Percentiles rank a stretch among this genome's conserved stretches.
phyloP scores from a whole-genome alignment of 371 early-diverging fungal genomes.

The Mortierella sp. region DNA sequence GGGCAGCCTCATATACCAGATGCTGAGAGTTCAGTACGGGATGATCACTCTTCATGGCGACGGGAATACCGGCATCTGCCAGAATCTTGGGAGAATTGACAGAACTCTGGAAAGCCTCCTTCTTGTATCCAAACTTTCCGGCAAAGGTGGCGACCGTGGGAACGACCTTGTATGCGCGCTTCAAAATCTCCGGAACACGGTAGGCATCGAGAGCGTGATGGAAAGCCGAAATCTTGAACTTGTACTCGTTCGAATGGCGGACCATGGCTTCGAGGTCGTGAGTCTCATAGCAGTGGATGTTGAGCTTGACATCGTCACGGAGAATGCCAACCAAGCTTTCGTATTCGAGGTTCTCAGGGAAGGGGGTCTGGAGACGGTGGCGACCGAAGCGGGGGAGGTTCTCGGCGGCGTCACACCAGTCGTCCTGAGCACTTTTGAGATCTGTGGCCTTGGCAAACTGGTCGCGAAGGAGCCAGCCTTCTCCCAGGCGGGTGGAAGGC shows the following conservation, averaged over 20 bases:
- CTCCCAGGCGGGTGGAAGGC: slow-evolving; percentile 75
- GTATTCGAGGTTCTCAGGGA: slow-evolving; percentile 72
- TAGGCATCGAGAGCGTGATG: slow-evolving; percentile 89
- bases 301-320: slow-evolving; percentile 76
- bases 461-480: slow-evolving; percentile 77
- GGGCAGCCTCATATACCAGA: slow-evolving; percentile 81
- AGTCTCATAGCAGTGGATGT: slow-evolving; percentile 82
- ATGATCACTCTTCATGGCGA: slow-evolving; percentile 87
- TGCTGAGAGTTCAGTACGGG: slow-evolving; percentile 83
- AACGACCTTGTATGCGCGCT: slow-evolving; percentile 66
- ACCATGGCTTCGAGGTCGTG: slow-evolving; percentile 81
- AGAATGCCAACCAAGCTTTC: slow-evolving; percentile 76
- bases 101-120: slow-evolving; percentile 80
- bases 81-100: slow-evolving; percentile 75
- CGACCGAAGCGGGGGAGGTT: slow-evolving; percentile 37
- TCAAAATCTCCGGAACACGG: slow-evolving; percentile 73
- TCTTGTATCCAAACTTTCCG: slow-evolving; percentile 80
- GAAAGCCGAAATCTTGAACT: slow-evolving; percentile 80
- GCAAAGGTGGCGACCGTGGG: slow-evolving; percentile 79
- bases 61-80: slow-evolving; percentile 76
- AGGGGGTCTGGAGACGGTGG: slow-evolving; percentile 54
- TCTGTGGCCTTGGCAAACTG: slow-evolving; percentile 67
- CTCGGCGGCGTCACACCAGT: slow-evolving; percentile 79
- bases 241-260: slow-evolving; percentile 79
- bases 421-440: slow-evolving; percentile 71